phyloP scores from a whole-genome alignment of 2,329 filamentous ascomycete genomes.

The Immersiporthe knoxdaviesiana region DNA sequence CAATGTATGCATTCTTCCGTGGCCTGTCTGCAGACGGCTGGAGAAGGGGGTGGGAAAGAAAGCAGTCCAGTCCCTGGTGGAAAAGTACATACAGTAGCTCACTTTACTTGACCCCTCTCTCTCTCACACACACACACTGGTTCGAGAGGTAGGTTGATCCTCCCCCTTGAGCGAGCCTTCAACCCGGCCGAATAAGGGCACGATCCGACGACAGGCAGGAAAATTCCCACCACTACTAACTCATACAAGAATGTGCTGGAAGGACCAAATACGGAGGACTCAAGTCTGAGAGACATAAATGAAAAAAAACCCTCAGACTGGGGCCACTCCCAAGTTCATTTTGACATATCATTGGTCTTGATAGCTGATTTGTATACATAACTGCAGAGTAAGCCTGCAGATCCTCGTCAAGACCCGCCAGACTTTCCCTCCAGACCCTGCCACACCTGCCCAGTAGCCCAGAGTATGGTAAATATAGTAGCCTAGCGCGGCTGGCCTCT shows the following conservation, averaged over 20 bases:
- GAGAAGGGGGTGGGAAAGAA: not conserved
- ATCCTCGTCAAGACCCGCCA: not conserved
- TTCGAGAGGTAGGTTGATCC: too few species aligned
- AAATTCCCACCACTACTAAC: not conserved
- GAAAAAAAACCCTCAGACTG: not conserved
- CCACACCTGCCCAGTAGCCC: not conserved
- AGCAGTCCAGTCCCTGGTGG: too few species aligned
- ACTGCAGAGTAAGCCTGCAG: not conserved
- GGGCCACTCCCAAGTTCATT: not conserved
- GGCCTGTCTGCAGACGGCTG: too few species aligned
- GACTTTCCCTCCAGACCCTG: not conserved
- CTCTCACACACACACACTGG: too few species aligned
- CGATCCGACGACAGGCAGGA: not conserved
- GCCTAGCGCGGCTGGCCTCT: not conserved
- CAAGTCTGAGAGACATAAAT: not conserved
- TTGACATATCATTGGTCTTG: not conserved
- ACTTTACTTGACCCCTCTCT: not conserved
- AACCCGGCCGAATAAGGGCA: constrained; percentile 1
- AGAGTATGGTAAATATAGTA: too few species aligned
- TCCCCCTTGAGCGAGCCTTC: constrained; percentile 10
- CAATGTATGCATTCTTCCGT: not conserved
- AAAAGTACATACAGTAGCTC: not conserved
- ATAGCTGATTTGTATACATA: not conserved
- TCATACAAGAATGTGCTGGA: not conserved
- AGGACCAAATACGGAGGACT: not conserved